Evolutionary conservation across 352 stramenopile species (phyloP), one percentile per base, ranked within the genome.

Genomic region (Thalassiosira livingstoniorum): DNA sequence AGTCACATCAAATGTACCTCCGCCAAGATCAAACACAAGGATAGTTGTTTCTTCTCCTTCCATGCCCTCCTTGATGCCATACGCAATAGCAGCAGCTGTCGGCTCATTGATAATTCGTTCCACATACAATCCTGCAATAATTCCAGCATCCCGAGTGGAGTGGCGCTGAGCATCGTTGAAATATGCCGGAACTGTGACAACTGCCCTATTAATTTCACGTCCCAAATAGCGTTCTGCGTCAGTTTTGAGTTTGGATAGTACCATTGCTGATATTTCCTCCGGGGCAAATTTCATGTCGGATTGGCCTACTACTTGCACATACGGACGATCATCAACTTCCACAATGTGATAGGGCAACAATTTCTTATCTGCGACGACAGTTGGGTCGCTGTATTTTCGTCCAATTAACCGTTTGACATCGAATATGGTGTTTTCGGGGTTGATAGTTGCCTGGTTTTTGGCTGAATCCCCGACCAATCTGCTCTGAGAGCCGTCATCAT

Each of bases 31-130:
- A 77, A 98, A 98, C n/a, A 98, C 94, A 23, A 98, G 80, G 34
- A 98, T 94, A 75, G 97, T 98, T 65, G 95, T 94, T 84, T 98
- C 95, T 78, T 97, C 98, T 61, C 95, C 94, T 83, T 98, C 96
- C 63, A 93, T 92, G 67, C 89, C 95, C 83, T 98, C 97, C 82
- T 98, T 94, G 47, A 98, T 91, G 73, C 96, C 96, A 78, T 98
- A 98, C 2, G 96, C 95, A 81, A 98, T 97, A 68, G 96, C 96
- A 1, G 96, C 96, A 27, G 96, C 96, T 18, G 96, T 98, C 35
- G 97, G 98, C 91, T 99, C 98, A 93, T 99, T 99, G 91, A 99
- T 99, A 85, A 99, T 99, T 83, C 98, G 97, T 86, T 98, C 93
- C 25, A 99, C 98, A 18, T 95, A 97, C 23, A 99, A 86, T 61